Evolutionary conservation across 768 basidiomycete genomes (phyloP).

Genomic region (Austroboletus eburneus): DNA sequence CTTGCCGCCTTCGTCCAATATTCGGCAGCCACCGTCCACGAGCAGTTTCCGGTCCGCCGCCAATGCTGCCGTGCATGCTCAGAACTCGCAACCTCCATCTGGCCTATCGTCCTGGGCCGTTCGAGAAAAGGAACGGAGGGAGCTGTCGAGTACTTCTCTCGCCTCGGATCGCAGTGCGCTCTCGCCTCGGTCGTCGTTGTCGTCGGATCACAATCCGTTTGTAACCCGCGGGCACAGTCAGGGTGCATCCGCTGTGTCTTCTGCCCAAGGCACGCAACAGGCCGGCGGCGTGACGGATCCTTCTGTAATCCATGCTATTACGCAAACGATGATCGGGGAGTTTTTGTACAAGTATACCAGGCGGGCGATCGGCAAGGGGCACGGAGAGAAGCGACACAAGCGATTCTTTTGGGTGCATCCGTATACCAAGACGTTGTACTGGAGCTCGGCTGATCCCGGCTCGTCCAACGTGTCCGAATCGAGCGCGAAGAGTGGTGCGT

Average conservation of each 20-base stretch:
- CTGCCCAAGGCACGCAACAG: slow-evolving; percentile 32
- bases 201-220: slow-evolving; percentile 66
- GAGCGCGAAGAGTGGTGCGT: slow-evolving; percentile 94
- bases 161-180: slow-evolving; percentile 62
- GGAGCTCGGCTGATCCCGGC: slow-evolving; percentile 94
- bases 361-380: slow-evolving; percentile 81
- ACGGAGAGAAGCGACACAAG: slow-evolving; percentile 85
- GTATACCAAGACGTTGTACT: slow-evolving; percentile 96
- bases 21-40: slow-evolving; percentile 73
- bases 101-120: slow-evolving; percentile 47
- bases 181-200: slow-evolving; percentile 79
- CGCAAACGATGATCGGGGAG: slow-evolving; percentile 99
- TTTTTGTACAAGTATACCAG: slow-evolving; percentile 98
- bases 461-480: slow-evolving; percentile 85
- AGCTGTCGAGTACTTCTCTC: slow-evolving; percentile 67
- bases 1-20: slow-evolving; percentile 64
- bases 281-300: slow-evolving; percentile 71
- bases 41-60: slow-evolving; percentile 80
- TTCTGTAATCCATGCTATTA: slow-evolving; percentile 89
- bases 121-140: slow-evolving; percentile 50
- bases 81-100: slow-evolving; percentile 38
- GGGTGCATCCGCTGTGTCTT: slow-evolving; percentile 41
- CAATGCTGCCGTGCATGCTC: slow-evolving; percentile 52
- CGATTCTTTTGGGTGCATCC: slow-evolving; percentile 99
- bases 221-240: slow-evolving; percentile 34